Evolutionary conservation across 1,284 basidiomycete species (phyloP), one percentile per base, ranked within the genome.

Genomic region (Ceratobasidium sp.): DNA sequence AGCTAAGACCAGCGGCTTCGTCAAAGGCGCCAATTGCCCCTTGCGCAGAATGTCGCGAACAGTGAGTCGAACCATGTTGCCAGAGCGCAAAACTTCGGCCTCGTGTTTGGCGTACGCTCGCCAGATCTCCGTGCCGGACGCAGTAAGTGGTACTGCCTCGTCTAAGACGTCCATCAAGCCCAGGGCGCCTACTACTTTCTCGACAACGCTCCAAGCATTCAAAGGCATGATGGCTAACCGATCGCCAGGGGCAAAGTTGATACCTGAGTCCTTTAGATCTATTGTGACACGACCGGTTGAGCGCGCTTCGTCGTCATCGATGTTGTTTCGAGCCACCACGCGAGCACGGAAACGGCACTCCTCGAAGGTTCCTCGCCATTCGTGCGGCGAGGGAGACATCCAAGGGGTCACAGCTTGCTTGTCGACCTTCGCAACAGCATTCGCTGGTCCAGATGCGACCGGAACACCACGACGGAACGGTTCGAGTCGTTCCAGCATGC

Each of bases 341-440:
- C 63, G 60, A 24, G 73, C 73, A 9, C 60, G 73, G 62, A 74
- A 74, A 4, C 73, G 62, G 31, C 73, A 74, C 54, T 74, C 73
- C 29, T 74, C 73, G 31, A 44, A 74, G n/a, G 73, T 74, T 24
- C 73, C 73, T 65, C 73, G 60, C 73, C 60, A 64, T 45, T 74
- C 73, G 47, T 74, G 73, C 8, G 73, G 73, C 33, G 60, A 27
- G 17, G 64, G 22, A 22, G 63, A 74, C 73, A 57, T 74, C 73
- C 64, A 54, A 22, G 60, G 60, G 33, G 31, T 33, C 19, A 36
- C 15, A 9, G 11, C 31, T 31, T 66, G 47, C 57, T 60, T 60
- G 36, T 60, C 36, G 2, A 33, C 33, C 2, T 8, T n/a, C 17
- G 24, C 22, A 5, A 31, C 31, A 8, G 47, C n/a, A 3, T 22